Conservation (phyloP, 2,329 filamentous ascomycete species). For the Diaporthe vexans region DNA sequence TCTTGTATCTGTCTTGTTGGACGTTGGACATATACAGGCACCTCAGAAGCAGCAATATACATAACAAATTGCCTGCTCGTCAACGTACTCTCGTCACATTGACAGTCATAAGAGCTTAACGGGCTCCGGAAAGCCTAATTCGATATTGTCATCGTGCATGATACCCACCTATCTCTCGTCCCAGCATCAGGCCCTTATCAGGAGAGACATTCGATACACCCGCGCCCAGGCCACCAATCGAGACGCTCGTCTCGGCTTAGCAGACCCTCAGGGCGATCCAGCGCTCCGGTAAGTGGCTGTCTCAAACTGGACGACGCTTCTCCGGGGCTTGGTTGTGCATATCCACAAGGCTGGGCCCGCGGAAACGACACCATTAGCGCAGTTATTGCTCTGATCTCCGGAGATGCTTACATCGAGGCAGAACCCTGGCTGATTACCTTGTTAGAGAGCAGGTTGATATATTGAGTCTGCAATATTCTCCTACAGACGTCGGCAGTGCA, state of each 20-base stretch:
- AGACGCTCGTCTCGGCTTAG: slow-evolving; percentile 20
- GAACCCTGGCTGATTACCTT: slow-evolving; percentile 19
- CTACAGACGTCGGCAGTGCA: background rate
- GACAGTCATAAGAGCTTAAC: slow-evolving; percentile 6
- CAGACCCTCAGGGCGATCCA: slow-evolving; percentile 2
- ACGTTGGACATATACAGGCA: background rate
- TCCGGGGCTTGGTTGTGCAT: slow-evolving; percentile 17
- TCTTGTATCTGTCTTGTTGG: background rate
- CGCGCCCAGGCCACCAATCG: slow-evolving; percentile 24
- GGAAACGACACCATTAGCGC: slow-evolving; percentile 29
- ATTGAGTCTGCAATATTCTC: slow-evolving; percentile 13
- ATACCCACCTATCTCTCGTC: slow-evolving; percentile 29
- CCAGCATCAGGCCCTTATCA: slow-evolving; percentile 31
- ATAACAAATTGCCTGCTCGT: background rate
- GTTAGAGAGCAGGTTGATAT: slow-evolving; percentile 27
- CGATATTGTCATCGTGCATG: slow-evolving; percentile 34
- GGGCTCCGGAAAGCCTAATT: slow-evolving; percentile 21
- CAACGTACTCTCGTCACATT: background rate
- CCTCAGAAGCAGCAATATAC: slow-evolving; percentile 14
- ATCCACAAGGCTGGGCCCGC: slow-evolving; percentile 35
- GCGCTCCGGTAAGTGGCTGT: slow-evolving; percentile 31
- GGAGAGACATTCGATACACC: slow-evolving; percentile 12
- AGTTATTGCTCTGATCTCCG: slow-evolving; percentile 24
- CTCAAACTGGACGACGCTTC: slow-evolving; percentile 14
- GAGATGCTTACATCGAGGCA: slow-evolving; percentile 30